A percentile compares a stretch with the other conserved stretches of the same genome.
phyloP scores from a whole-genome alignment of 768 basidiomycete species.

The Suillus fuscotomentosus region DNA sequence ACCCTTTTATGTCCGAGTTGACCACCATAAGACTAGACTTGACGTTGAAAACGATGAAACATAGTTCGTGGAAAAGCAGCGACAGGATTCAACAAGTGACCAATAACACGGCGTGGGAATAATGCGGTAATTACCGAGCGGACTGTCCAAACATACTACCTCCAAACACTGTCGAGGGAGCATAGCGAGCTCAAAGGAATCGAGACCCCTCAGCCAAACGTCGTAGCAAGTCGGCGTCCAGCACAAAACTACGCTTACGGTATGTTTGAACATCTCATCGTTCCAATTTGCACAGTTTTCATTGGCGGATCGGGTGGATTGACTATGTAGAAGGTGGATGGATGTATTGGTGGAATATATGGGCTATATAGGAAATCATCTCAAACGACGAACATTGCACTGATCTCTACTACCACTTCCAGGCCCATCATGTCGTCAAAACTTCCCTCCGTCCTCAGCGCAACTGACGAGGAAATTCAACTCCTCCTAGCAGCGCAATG shows the following conservation, averaged over 20 bases:
- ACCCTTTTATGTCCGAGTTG: neutral
- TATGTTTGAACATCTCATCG: slow-evolving; percentile 29
- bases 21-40: neutral
- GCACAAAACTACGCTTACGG: slow-evolving; percentile 38
- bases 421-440: slow-evolving; percentile 68
- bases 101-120: slow-evolving; percentile 18
- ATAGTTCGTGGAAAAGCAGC: neutral
- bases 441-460: slow-evolving; percentile 89
- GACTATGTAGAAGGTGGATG: slow-evolving; percentile 31
- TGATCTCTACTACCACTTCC: neutral
- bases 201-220: slow-evolving; percentile 33
- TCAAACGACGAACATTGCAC: slow-evolving; percentile 12
- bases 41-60: neutral
- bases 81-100: neutral
- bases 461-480: slow-evolving; percentile 97
- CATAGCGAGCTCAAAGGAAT: slow-evolving; percentile 21
- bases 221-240: slow-evolving; percentile 39
- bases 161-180: slow-evolving; percentile 9
- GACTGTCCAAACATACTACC: slow-evolving; percentile 12
- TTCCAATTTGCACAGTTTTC: slow-evolving; percentile 10
- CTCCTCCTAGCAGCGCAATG: slow-evolving; percentile 92
- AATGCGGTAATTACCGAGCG: slow-evolving; percentile 21
- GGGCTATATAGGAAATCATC: slow-evolving; percentile 16
- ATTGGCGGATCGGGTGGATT: slow-evolving; percentile 23
- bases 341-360: slow-evolving; percentile 34